These are phyloP conservation scores for Aspergillus fischeri DNA, from an alignment of 2,329 filamentous ascomycete species.

Conservation along the genomic window DNA sequence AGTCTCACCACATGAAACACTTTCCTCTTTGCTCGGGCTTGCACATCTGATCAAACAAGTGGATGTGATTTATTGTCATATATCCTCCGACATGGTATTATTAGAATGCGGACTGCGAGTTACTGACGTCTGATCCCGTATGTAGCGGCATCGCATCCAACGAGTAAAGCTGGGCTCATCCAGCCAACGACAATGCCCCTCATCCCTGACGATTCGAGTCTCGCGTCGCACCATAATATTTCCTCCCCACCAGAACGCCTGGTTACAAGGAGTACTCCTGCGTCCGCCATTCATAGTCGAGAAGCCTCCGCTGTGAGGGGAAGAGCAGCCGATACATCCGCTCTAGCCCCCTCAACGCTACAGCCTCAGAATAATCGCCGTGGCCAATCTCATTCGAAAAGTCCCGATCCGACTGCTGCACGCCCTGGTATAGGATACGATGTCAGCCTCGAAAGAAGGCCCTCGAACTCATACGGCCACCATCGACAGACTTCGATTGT, in stretches of 20 bases:
- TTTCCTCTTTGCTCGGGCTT: neutral
- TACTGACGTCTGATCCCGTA: neutral
- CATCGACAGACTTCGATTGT: conserved; percentile 97
- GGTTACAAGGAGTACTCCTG: conserved; percentile 34
- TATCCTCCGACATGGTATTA: neutral
- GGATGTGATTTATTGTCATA: neutral
- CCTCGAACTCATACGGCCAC: conserved; percentile 66
- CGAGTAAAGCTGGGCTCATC: conserved; percentile 35
- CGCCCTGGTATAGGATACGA: conserved; percentile 36
- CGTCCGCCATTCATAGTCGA: conserved; percentile 39
- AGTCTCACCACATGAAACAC: neutral
- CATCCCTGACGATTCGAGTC: conserved; percentile 37
- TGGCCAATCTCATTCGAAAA: conserved; percentile 41
- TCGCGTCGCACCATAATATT: conserved; percentile 35
- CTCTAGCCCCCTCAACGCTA: conserved; percentile 32
- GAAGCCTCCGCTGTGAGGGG: conserved; percentile 43
- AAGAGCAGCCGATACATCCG: conserved; percentile 34
- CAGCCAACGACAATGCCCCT: conserved; percentile 38
- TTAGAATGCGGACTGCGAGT: neutral
- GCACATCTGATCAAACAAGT: neutral
- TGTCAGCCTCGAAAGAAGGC: conserved; percentile 37
- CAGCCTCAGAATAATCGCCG: conserved; percentile 33
- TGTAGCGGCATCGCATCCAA: conserved; percentile 36
- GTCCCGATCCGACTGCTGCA: conserved; percentile 33
- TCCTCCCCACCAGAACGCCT: conserved; percentile 36